These are phyloP conservation scores for Plantago lanceolata DNA, from an alignment of 305 asterid genomes.

Conservation along the genomic window DNA sequence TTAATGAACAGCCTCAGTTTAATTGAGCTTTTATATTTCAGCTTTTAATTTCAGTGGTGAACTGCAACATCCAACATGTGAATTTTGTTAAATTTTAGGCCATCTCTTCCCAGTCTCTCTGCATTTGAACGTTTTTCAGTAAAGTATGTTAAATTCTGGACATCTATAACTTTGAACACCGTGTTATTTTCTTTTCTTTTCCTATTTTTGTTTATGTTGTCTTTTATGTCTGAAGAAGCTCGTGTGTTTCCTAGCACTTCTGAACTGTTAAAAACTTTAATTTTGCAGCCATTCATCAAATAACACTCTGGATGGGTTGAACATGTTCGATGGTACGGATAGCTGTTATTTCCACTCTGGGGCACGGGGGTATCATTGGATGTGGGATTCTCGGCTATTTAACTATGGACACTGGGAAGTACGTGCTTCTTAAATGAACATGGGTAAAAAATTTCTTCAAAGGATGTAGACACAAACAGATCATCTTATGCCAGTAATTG, in stretches of 20 bases:
- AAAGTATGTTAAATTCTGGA: not conserved
- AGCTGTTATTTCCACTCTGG: conserved; percentile 97
- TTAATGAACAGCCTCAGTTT: conserved; percentile 8
- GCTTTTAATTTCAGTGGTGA: not conserved
- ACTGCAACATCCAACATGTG: not conserved
- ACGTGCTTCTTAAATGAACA: conserved; percentile 32
- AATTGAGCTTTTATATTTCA: conserved; percentile 9
- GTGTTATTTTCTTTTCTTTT: not conserved
- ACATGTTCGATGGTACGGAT: conserved; percentile 99
- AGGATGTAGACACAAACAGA: conserved; percentile 12
- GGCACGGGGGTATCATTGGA: conserved; percentile 88
- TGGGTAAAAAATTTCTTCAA: conserved; percentile 16
- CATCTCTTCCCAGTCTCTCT: not conserved
- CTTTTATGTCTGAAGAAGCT: conserved; percentile 7
- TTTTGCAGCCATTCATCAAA: conserved; percentile 88
- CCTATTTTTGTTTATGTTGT: not conserved
- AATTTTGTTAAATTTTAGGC: not conserved
- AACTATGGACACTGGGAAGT: conserved; percentile 99
- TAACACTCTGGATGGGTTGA: conserved; percentile 97
- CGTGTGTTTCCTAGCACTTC: conserved; percentile 19
- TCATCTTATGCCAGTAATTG: conserved; percentile 24
- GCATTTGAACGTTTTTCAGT: not conserved
- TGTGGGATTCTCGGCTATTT: conserved; percentile 99
- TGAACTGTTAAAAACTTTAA: conserved; percentile 24
- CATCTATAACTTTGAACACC: not conserved